Conservation (phyloP, 2,329 filamentous ascomycete genomes). For the Magnaporthiopsis incrustans region DNA sequence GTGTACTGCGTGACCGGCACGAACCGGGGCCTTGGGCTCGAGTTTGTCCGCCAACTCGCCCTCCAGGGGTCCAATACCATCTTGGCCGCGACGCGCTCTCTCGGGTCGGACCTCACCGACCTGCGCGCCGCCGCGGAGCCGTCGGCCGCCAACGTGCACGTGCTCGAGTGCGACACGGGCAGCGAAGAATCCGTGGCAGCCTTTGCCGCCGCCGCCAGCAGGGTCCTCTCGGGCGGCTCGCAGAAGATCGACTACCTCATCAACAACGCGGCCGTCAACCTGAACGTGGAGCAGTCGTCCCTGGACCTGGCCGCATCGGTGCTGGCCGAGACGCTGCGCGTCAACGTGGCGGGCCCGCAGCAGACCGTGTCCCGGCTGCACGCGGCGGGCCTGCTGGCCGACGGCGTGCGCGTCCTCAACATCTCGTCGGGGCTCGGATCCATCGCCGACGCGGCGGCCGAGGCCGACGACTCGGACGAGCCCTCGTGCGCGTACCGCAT, state of each 20-base stretch:
- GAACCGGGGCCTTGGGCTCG: conserved; percentile 24
- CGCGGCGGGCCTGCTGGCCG: conserved; percentile 17
- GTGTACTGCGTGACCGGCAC: conserved; percentile 24
- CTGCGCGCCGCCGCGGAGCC: conserved; percentile 15
- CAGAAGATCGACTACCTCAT: conserved; percentile 25
- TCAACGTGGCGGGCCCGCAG: conserved; percentile 39
- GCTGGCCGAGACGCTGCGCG: conserved; percentile 30
- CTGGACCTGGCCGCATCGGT: conserved; percentile 28
- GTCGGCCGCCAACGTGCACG: conserved; percentile 15
- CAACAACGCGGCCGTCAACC: conserved; percentile 28
- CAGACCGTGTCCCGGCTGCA: conserved; percentile 32
- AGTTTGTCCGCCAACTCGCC: conserved; percentile 23
- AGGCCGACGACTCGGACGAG: conserved; percentile 20
- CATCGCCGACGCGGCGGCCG: conserved; percentile 20
- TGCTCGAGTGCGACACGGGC: conserved; percentile 24
- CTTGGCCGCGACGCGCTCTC: conserved; percentile 18
- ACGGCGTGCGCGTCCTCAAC: conserved; percentile 27
- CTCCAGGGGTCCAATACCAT: conserved; percentile 18
- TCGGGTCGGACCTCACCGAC: conserved; percentile 18
- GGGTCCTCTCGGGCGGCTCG: conserved; percentile 17
- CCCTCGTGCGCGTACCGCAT: conserved; percentile 24
- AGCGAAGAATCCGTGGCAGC: conserved; percentile 22
- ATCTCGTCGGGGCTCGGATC: conserved; percentile 32
- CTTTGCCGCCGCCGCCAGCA: conserved; percentile 16
- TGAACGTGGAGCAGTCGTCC: conserved; percentile 25